Evolutionary conservation across 2,329 filamentous ascomycete genomes (phyloP), one percentile per base, ranked within the genome.

Genomic region (Aspergillus novofumigatus): DNA sequence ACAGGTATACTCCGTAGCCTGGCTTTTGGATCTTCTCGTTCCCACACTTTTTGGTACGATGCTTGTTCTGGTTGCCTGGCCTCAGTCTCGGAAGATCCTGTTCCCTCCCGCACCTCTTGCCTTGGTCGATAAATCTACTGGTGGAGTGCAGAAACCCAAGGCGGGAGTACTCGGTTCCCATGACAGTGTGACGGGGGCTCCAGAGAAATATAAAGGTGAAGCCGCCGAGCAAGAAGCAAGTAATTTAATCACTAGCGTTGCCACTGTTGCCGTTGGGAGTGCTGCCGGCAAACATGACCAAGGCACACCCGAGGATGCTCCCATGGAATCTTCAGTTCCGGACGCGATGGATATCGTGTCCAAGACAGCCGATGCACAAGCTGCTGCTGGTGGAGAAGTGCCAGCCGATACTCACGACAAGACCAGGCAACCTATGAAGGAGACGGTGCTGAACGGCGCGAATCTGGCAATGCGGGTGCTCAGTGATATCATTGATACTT

Each of bases 181-280:
- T 28, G 88, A 91, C 58, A 91, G 88, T 56, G 82, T 88, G 0
- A 95, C 91, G 0, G 91, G 91, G 1, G 91, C 91, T 0, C 88
- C 90, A 0, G 90, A 96, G 70, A 90, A 91, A 62, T 84, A 91
- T 74, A 88, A 91, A 69, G 91, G 91, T 26, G 90, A 94, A 70
- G 89, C 90, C 0, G 88, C 91, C 1, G 91, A 95, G 70, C 84
- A 89, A 59, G 91, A 95, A 70, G 91, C 91, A 1, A 87, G 83
- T 64, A 92, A 91, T 68, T 87, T 95, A 60, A 86, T 94, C 57
- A 87, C 87, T 54, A 84, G 86, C 35, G 86, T 94, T 53, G 85
- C 87, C 8, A 82, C 85, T 29, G 84, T 94, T 4, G 87, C 89
- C 1, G 75, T 93, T 20, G 88, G 87, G 50, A 90, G 88, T 63